Evolutionary conservation across 73 alveolate genomes (phyloP), one percentile per base, ranked within the genome.

Genomic region (Tetrahymena malaccensis): DNA sequence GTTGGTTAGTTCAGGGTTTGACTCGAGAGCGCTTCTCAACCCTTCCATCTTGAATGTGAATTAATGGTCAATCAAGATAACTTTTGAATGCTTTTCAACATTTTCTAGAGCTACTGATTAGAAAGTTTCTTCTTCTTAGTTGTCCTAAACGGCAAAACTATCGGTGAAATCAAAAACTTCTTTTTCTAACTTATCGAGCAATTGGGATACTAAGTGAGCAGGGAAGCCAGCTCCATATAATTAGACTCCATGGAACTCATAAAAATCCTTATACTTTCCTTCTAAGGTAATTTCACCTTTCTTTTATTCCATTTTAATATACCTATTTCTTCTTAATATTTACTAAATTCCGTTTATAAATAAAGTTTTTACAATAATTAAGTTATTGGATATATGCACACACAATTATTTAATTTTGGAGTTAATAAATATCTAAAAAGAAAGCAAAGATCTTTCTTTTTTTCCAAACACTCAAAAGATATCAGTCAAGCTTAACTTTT

Each of bases 11-110:
- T 94, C 94, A 50, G 96, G 97, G 84, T 95, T 96, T 44, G 85
- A 93, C 44, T 96, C 94, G 33, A 98, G 96, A 38, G 97, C 95
- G n/a, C 93, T 85, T 95, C 97, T 96, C 43, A 97, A 94, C 50
- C 98, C 98, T 84, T 98, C 96, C 95, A 97, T 96, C 95, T 98
- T 97, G 97, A 98, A 98, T 85, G 99, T 99, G 99, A 99, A 97
- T 22, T 99, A 98, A 96, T 99, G 99, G 94, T 99, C 99, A 31
- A 99, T 96, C 40, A 99, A 96, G 57, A 97, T 98, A 84, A 97
- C 99, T 55, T 97, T 96, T 40, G 98, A 98, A 93, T 96, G 94
- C 25, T 95, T 93, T 93, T 95, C 95, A 35, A 98, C 43, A 34
- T 97, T 97, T 15, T 85, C 58, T n/a, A 84, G 95, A 19, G 97